Evolutionary conservation across 352 stramenopile genomes (phyloP).

Genomic region (Globisporangium spiculum): DNA sequence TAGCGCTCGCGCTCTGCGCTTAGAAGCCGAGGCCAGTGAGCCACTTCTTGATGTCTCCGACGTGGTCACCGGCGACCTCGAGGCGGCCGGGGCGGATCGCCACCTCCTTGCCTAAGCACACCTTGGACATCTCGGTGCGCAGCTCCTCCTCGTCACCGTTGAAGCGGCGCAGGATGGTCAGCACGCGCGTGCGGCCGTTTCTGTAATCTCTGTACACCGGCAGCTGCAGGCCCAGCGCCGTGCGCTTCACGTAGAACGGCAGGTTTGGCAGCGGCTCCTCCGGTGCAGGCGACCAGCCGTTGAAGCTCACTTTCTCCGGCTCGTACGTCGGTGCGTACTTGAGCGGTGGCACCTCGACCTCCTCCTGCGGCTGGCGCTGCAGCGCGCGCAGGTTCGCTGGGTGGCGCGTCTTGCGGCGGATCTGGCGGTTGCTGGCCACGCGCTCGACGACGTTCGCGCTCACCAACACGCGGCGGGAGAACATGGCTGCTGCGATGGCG

Average conservation of each 20-base stretch:
- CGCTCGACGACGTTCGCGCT: slow-evolving; percentile 48
- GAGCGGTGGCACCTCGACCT: slow-evolving; percentile 59
- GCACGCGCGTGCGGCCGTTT: slow-evolving; percentile 83
- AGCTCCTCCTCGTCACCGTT: slow-evolving; percentile 78
- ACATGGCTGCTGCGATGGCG: slow-evolving; percentile 31
- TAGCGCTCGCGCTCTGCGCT: slow-evolving; percentile 2
- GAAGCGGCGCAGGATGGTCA: slow-evolving; percentile 84
- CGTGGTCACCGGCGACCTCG: slow-evolving; percentile 78
- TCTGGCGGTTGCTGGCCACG: slow-evolving; percentile 83
- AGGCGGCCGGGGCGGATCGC: slow-evolving; percentile 60
- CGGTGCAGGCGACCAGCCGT: slow-evolving; percentile 79
- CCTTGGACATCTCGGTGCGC: slow-evolving; percentile 79
- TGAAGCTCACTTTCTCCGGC: slow-evolving; percentile 84
- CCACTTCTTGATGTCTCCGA: slow-evolving; percentile 75
- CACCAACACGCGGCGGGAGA: slow-evolving; percentile 58
- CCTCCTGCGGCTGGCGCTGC: slow-evolving; percentile 56
- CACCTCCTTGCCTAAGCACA: slow-evolving; percentile 79
- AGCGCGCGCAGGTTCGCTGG: slow-evolving; percentile 63
- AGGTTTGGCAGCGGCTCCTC: slow-evolving; percentile 57
- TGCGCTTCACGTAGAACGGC: slow-evolving; percentile 83
- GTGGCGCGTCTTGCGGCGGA: slow-evolving; percentile 79
- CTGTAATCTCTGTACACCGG: slow-evolving; percentile 86
- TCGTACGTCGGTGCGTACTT: slow-evolving; percentile 83
- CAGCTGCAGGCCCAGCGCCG: slow-evolving; percentile 69
- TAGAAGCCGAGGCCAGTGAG: slow-evolving; percentile 84